Base-by-base conservation (phyloP, 257 asterid genomes). In the Solanum medicagineum region DNA sequence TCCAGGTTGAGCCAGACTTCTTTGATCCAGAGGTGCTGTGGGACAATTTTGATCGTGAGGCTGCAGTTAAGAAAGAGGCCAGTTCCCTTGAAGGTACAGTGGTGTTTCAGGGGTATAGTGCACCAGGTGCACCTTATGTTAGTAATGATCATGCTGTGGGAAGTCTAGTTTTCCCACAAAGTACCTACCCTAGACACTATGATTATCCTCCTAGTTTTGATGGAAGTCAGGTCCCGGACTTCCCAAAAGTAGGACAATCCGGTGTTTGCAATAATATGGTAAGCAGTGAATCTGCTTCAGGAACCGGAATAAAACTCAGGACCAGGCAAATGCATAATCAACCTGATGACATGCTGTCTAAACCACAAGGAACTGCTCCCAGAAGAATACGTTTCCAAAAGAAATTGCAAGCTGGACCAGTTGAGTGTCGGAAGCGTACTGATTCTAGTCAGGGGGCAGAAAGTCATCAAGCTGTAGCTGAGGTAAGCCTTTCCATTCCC, bases 321-420 rank as follows among this genome's bases (percentile, higher is more conserved):
- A 9, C 85, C 56, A 95, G 96, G 44, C 89, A 40, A 57, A 29
- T 12, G 55, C 89, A 84, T 44, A 89, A 74, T 32, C 88, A 68
- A 80, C 40, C 86, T 10, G 62, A 16, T 56, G 68, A 55, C 20
- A 87, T 82, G 53, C 86, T 69, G 62, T 10, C 80, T 36, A 75
- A 60, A 24, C 45, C 54, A 1, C 97, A 91, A n/a, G 99, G 99
- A 83, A 89, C 90, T 81, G 98, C 98, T 32, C 84, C 88, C 4
- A 92, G 90, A 91, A 95, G 98, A 91, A 55, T 97, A 56, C 98
- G 94, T 65, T 83, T 94, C 57, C 89, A 85, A 88, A 73, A 20
- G 90, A 92, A 86, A 75, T 87, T 88, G 63, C 92, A 93, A 87
- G 90, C 87, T 80, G 98, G 97, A 69, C 87, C 93, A 10, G 91